Evolutionary conservation across 2,329 filamentous ascomycete species (phyloP).

Genomic region (Zarea fungicola): DNA sequence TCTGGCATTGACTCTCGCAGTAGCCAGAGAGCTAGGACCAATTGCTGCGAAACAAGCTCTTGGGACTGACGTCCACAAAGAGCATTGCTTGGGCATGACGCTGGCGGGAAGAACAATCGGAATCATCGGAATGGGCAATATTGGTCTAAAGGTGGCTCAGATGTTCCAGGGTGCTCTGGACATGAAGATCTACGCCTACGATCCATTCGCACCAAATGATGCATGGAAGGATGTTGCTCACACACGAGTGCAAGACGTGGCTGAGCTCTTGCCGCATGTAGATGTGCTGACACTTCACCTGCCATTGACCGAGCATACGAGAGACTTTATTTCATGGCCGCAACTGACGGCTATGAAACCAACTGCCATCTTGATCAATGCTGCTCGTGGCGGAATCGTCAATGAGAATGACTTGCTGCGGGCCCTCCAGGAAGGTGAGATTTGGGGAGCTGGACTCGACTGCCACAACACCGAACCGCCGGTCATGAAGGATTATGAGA

Average conservation of each 20-base stretch:
- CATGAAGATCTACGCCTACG: slow-evolving; percentile 25
- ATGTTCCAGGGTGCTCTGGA: slow-evolving; percentile 28
- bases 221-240: slow-evolving; percentile 25
- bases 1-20: slow-evolving; percentile 27
- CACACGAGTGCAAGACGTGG: slow-evolving; percentile 19
- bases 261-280: slow-evolving; percentile 23
- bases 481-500: slow-evolving; percentile 24
- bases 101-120: slow-evolving; percentile 27
- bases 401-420: slow-evolving; percentile 31
- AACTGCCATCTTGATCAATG: slow-evolving; percentile 24
- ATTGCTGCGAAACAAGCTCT: slow-evolving; percentile 23
- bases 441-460: slow-evolving; percentile 33
- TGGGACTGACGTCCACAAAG: slow-evolving; percentile 26
- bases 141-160: slow-evolving; percentile 25
- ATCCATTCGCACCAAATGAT: slow-evolving; percentile 23
- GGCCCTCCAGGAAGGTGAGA: slow-evolving; percentile 23
- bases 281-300: slow-evolving; percentile 31
- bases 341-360: slow-evolving; percentile 19
- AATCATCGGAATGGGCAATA: slow-evolving; percentile 31
- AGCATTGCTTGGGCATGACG: slow-evolving; percentile 31
- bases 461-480: slow-evolving; percentile 26
- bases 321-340: slow-evolving; percentile 23
- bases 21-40: slow-evolving; percentile 25
- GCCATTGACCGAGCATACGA: slow-evolving; percentile 25
- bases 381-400: slow-evolving; percentile 30